Conservation (phyloP, 2,329 filamentous ascomycete genomes). For the Penicillium paneum region DNA sequence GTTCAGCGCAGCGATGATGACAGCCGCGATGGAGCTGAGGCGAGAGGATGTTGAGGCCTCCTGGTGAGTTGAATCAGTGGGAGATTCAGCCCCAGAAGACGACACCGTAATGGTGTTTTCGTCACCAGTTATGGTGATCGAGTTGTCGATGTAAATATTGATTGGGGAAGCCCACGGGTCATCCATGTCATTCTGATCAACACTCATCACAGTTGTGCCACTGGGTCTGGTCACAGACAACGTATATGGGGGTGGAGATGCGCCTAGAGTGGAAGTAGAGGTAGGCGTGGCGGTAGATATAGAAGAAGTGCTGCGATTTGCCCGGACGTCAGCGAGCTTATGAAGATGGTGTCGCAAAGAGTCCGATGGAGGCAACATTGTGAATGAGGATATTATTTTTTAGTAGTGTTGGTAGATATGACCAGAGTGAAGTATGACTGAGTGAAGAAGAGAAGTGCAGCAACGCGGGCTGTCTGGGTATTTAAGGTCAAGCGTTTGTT, state of each 20-base stretch:
- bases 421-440: background rate
- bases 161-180: constrained; percentile 18
- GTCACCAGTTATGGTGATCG: constrained; percentile 34
- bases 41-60: background rate
- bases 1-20: constrained; percentile 1
- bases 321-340: constrained; percentile 26
- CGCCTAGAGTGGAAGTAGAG: background rate
- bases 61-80: background rate
- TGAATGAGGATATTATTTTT: background rate
- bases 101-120: constrained; percentile 32
- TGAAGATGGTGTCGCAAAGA: constrained; percentile 27
- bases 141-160: constrained; percentile 36
- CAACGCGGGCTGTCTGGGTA: background rate
- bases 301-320: constrained; percentile 14
- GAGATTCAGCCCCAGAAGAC: background rate
- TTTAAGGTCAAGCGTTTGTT: background rate
- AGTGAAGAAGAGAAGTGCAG: background rate
- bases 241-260: constrained; percentile 27
- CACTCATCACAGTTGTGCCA: constrained; percentile 7
- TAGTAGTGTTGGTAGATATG: background rate
- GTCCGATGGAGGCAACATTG: constrained; percentile 32
- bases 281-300: background rate
- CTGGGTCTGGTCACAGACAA: background rate
- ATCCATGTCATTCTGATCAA: constrained; percentile 20
- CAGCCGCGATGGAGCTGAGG: background rate